Evolutionary conservation across 2,329 filamentous ascomycete genomes (phyloP).

Genomic region (Lizonia empirigonia): DNA sequence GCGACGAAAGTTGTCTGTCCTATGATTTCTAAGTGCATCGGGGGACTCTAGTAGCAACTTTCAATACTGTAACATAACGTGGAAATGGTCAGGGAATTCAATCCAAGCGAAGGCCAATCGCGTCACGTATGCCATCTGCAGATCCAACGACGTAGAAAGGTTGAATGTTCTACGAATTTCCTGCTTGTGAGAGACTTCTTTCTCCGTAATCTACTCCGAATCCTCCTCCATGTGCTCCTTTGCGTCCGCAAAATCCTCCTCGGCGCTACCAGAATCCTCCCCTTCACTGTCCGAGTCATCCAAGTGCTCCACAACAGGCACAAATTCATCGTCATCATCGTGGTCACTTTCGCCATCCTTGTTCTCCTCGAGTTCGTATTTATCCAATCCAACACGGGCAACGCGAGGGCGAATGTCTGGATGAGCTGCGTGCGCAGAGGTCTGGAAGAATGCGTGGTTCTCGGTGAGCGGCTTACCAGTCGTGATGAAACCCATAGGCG

Average conservation of each 20-base stretch:
- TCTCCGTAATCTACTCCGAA: too few species aligned
- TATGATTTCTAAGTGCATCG: too few species aligned
- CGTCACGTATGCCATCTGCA: too few species aligned
- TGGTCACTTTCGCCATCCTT: conserved; percentile 18
- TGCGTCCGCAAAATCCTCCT: conserved; percentile 13
- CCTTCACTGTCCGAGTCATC: conserved; percentile 25
- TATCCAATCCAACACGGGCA: conserved; percentile 15
- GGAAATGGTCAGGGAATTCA: too few species aligned
- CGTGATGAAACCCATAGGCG: conserved; percentile 64
- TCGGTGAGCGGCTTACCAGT: conserved; percentile 57
- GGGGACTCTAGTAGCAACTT: too few species aligned
- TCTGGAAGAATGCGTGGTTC: conserved; percentile 60
- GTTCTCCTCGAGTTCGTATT: conserved; percentile 8
- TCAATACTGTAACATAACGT: too few species aligned
- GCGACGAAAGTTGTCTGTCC: too few species aligned
- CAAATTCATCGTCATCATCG: conserved; percentile 24
- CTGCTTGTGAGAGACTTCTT: too few species aligned
- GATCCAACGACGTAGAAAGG: too few species aligned
- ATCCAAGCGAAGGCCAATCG: too few species aligned
- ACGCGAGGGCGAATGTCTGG: conserved; percentile 17
- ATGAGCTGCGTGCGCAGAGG: conserved; percentile 1
- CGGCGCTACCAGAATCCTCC: conserved; percentile 12
- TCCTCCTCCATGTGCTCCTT: neutral
- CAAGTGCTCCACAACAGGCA: conserved; percentile 15
- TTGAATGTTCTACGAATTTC: too few species aligned